These are phyloP conservation scores for Scutellaria baicalensis DNA, from an alignment of 257 asterid species.

Conservation along the genomic window DNA sequence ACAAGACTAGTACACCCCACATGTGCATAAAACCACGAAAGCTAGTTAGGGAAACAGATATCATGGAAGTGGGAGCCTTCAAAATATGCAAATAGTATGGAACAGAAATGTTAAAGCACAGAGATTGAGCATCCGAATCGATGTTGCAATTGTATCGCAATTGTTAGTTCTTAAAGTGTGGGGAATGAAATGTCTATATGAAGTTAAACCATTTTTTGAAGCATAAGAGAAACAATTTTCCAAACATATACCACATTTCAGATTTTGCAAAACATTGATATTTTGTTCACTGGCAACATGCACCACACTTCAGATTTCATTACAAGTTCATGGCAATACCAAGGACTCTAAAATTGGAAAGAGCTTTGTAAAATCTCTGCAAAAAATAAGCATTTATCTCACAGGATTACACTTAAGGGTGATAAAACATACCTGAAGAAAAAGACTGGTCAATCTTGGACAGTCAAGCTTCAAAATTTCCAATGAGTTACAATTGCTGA, in stretches of 20 bases:
- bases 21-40: not conserved
- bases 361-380: not conserved
- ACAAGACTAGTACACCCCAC: conserved; percentile 50
- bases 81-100: not conserved
- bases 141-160: too few species aligned
- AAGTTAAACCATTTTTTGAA: too few species aligned
- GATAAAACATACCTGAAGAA: conserved; percentile 69
- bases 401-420: not conserved
- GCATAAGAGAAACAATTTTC: too few species aligned
- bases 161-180: too few species aligned
- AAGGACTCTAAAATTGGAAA: not conserved
- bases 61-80: not conserved
- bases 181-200: too few species aligned
- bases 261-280: too few species aligned
- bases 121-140: too few species aligned
- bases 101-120: not conserved
- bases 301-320: not conserved
- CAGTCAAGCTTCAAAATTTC: conserved; percentile 84
- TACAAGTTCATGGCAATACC: not conserved
- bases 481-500: conserved; percentile 86
- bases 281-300: too few species aligned
- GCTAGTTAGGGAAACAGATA: not conserved
- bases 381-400: not conserved
- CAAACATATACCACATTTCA: not conserved
- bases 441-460: conserved; percentile 86